Conservation (phyloP, 2,329 filamentous ascomycete genomes). For the Xylaria sp. region DNA sequence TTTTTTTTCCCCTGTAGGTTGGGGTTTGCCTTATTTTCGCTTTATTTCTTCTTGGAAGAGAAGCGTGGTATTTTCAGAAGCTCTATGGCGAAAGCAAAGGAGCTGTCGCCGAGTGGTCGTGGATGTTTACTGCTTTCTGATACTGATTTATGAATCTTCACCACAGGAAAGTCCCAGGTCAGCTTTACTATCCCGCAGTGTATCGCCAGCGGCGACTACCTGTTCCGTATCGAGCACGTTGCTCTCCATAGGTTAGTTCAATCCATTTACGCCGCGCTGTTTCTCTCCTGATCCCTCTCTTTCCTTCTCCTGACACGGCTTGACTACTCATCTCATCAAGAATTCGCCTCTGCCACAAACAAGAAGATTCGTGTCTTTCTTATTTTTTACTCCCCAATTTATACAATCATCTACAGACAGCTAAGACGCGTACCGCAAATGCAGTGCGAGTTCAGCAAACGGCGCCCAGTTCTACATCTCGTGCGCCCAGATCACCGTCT, state of each 20-base stretch:
- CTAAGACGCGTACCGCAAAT: neutral
- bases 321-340: neutral
- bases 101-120: neutral
- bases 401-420: neutral
- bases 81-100: neutral
- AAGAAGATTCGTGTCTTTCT: neutral
- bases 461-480: constrained; percentile 52
- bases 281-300: neutral
- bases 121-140: neutral
- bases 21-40: too few relatives aligned
- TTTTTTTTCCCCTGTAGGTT: neutral
- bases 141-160: constrained; percentile 13
- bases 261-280: neutral
- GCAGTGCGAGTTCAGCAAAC: constrained; percentile 43
- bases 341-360: neutral
- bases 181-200: constrained; percentile 50
- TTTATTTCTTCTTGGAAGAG: too few relatives aligned
- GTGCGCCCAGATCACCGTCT: constrained; percentile 50
- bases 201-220: constrained; percentile 51
- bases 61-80: too few relatives aligned
- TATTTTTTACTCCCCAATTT: neutral
- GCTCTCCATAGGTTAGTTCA: constrained; percentile 46
- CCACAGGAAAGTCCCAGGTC: constrained; percentile 42
- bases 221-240: constrained; percentile 53
- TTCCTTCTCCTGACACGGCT: neutral